A percentile compares a stretch with the other conserved stretches of the same genome.
Conservation (phyloP, 73 alveolate genomes). For the Tetrahymena thermophila region DNA sequence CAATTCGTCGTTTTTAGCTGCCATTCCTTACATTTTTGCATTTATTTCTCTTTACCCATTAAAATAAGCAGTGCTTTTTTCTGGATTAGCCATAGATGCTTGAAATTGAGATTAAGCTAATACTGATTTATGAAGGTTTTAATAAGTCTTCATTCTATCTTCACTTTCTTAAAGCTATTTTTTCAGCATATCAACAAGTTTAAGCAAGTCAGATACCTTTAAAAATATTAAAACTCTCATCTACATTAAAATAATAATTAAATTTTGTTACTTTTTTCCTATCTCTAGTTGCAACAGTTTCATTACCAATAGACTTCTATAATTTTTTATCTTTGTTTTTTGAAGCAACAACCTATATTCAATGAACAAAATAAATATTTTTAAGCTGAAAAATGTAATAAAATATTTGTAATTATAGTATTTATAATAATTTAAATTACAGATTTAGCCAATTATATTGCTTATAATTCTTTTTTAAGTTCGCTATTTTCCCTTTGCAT, state of each 20-base stretch:
- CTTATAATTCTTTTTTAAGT: background rate
- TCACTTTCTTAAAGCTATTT: background rate
- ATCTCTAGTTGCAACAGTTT: background rate
- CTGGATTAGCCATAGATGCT: background rate
- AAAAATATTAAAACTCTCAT: background rate
- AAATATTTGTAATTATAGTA: background rate
- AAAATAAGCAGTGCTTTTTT: background rate
- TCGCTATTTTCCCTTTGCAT: background rate
- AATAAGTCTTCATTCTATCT: background rate
- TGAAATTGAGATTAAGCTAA: background rate
- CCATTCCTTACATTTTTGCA: background rate
- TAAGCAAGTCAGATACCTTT: background rate
- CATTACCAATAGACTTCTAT: background rate
- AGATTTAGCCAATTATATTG: background rate
- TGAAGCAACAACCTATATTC: background rate
- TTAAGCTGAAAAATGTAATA: too few relatives aligned
- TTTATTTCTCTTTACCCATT: background rate
- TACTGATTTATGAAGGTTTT: background rate
- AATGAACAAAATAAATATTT: background rate
- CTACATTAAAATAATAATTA: background rate
- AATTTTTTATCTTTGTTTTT: background rate
- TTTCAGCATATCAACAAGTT: background rate
- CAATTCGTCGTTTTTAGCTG: background rate
- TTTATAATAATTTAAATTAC: background rate
- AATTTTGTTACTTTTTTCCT: background rate